A percentile compares a stretch with the other conserved stretches of the same genome.
phyloP scores from a whole-genome alignment of 257 asterid species.

The Solanum okadae region DNA sequence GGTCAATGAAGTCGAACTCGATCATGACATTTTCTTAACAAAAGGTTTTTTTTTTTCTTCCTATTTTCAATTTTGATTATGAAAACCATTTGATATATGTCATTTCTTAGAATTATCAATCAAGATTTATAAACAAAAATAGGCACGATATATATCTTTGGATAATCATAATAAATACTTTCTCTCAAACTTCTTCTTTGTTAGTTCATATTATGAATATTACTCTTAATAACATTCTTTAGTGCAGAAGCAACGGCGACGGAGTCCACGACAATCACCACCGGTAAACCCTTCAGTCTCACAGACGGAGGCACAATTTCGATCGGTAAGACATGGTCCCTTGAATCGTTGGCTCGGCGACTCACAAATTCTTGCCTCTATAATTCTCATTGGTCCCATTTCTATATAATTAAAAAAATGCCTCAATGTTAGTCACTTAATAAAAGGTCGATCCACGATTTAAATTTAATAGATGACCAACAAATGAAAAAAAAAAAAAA shows the following conservation, averaged over 20 bases:
- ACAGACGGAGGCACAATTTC: constrained; percentile 36
- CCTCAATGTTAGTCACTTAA: not conserved
- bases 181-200: not conserved
- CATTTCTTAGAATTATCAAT: too few relatives aligned
- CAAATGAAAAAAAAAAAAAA: not conserved
- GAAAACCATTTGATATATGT: too few relatives aligned
- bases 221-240: constrained; percentile 14
- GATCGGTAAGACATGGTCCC: constrained; percentile 20
- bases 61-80: too few relatives aligned
- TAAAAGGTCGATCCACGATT: not conserved
- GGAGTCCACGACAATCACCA: constrained; percentile 36
- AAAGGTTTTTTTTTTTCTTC: too few relatives aligned
- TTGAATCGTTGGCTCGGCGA: constrained; percentile 19
- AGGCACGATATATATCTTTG: not conserved
- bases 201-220: not conserved
- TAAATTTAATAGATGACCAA: not conserved
- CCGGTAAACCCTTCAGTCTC: constrained; percentile 32
- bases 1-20: too few relatives aligned
- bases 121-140: too few relatives aligned
- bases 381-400: constrained; percentile 22
- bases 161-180: not conserved
- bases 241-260: constrained; percentile 44
- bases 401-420: not conserved
- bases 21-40: too few relatives aligned
- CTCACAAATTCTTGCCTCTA: constrained; percentile 34